Conservation (phyloP, 2,329 filamentous ascomycete species). For the Pyricularia pennisetigena region DNA sequence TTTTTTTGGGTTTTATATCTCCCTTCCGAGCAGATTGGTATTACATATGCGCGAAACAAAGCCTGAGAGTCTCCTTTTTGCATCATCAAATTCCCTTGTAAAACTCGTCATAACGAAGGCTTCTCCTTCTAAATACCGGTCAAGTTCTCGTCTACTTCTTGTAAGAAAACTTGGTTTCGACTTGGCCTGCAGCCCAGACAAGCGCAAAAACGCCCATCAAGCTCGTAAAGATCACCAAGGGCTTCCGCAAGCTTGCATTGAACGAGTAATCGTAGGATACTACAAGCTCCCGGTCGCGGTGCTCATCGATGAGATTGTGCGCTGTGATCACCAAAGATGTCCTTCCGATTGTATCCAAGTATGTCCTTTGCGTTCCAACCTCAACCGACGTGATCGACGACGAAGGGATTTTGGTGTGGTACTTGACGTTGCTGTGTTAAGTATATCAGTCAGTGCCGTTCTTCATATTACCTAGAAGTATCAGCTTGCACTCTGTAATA, state of each 20-base stretch:
- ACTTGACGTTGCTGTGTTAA: constrained; percentile 61
- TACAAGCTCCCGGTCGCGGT: constrained; percentile 72
- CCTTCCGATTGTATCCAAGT: constrained; percentile 86
- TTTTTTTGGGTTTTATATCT: constrained; percentile 1
- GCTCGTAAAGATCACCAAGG: constrained; percentile 68
- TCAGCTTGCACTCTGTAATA: constrained; percentile 10
- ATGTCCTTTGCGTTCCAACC: constrained; percentile 67
- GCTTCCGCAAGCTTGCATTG: constrained; percentile 70
- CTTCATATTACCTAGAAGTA: not conserved
- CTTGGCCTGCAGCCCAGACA: constrained; percentile 63
- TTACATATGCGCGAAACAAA: constrained; percentile 12
- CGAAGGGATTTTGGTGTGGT: constrained; percentile 60
- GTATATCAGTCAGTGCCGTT: constrained; percentile 27
- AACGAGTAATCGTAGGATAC: constrained; percentile 83
- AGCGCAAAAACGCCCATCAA: constrained; percentile 64
- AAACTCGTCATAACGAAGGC: not conserved
- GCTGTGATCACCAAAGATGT: constrained; percentile 73
- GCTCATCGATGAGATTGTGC: constrained; percentile 82
- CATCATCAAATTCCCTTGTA: not conserved
- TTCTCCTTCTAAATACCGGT: not conserved
- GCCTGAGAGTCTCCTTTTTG: constrained; percentile 6
- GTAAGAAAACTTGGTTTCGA: constrained; percentile 68
- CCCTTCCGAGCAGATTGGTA: constrained; percentile 7
- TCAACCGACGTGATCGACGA: constrained; percentile 48
- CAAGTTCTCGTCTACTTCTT: constrained; percentile 20